phyloP scores from a whole-genome alignment of 2,329 filamentous ascomycete species.

The Diplodia corticola region DNA sequence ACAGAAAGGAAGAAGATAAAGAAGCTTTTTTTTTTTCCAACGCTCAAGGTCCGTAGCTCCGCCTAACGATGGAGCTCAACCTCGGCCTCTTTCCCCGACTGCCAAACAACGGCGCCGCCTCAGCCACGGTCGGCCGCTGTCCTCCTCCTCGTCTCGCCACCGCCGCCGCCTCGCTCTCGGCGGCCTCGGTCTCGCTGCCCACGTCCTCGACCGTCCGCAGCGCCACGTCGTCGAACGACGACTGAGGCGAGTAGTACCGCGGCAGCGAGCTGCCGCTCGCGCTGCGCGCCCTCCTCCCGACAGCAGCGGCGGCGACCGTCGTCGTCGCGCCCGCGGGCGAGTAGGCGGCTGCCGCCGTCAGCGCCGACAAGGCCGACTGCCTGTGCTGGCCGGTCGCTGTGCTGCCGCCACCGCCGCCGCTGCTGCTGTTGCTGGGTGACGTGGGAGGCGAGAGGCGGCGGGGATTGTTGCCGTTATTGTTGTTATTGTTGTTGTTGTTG shows the following conservation, averaged over 20 bases:
- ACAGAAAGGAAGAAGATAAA: background rate
- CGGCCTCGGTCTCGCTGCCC: background rate
- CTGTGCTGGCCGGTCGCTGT: background rate
- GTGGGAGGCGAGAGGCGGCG: background rate
- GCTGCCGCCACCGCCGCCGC: no score
- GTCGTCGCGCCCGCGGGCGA: background rate
- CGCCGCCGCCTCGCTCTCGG: background rate
- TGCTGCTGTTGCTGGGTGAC: background rate
- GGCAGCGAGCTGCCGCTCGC: slow-evolving; percentile 6
- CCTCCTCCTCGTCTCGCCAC: background rate
- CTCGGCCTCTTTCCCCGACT: background rate
- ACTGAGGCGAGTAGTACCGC: slow-evolving; percentile 7
- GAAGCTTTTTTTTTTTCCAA: no score
- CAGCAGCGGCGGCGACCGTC: background rate
- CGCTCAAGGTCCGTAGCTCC: slow-evolving; percentile 11
- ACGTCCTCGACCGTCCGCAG: slow-evolving; percentile 2
- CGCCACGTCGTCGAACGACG: slow-evolving; percentile 15
- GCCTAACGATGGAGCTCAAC: background rate
- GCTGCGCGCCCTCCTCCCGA: background rate
- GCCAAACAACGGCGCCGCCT: background rate
- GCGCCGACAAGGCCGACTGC: background rate
- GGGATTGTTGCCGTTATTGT: no score
- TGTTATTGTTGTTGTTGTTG: background rate
- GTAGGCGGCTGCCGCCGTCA: background rate
- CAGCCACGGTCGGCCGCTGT: background rate